Base-by-base conservation (phyloP, 192 early-diverging fungal species). In the Entophlyctis luteolus region DNA sequence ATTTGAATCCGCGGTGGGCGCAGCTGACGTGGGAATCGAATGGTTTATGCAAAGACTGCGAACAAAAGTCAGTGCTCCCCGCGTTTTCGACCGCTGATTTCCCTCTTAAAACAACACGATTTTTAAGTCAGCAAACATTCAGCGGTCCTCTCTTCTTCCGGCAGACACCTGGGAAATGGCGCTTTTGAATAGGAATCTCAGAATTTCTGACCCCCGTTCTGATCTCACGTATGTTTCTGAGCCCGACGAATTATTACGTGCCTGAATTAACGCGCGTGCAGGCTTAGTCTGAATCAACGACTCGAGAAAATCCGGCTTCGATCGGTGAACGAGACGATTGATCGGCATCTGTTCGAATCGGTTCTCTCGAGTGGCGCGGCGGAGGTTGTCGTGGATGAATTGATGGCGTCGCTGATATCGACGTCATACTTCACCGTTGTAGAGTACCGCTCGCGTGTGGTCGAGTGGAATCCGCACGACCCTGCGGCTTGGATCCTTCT, bases 341-440 rank as follows among this genome's bases (percentile, higher is more conserved):
- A 47, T 29, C 6, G 16, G 27, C 16, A n/a, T 25, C 28, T 47
- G 18, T 39, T 25, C 18, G 20, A 14, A 6, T 20, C 10, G 18
- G 25, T n/a, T 31, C 32, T 35, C 23, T 50, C 27, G 10, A 27
- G 50, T n/a, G n/a, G n/a, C n/a, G n/a, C n/a, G n/a, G n/a, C n/a
- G n/a, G n/a, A n/a, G n/a, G n/a, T n/a, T n/a, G n/a, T n/a, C n/a
- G n/a, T n/a, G n/a, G n/a, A n/a, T n/a, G n/a, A n/a, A n/a, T 20
- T 28, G n/a, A 63, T 63, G 16, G 60, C 27, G 10, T 4, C 6
- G 16, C 16, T 63, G 16, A 45, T 63, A 22, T 63, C 60, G 1
- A 49, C 46, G 4, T 48, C 46, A 12, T 63, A 63, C 35, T 63
- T 63, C 31, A 49, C 60, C 4, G 31, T 32, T 25, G 32, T 63